phyloP scores from a whole-genome alignment of 106 monocot species.

The Apostasia shenzhenica region DNA sequence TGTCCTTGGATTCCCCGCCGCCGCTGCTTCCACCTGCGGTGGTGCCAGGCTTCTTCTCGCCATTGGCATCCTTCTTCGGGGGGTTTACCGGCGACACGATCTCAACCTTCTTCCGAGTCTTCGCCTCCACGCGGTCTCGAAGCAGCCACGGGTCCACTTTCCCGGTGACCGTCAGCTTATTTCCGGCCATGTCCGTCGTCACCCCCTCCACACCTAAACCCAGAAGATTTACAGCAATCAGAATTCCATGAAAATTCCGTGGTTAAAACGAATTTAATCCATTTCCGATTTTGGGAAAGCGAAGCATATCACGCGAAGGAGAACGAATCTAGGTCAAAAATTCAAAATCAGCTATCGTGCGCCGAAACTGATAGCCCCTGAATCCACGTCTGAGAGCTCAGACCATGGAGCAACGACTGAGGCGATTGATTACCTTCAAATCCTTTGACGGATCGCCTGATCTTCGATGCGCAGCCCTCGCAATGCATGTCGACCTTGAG shows the following conservation, averaged over 20 bases:
- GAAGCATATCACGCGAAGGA: neutral
- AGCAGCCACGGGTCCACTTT: slow-evolving; percentile 52
- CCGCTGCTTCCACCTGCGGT: neutral
- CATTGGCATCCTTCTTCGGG: slow-evolving; percentile 4
- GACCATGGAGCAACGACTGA: neutral
- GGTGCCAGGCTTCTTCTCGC: neutral
- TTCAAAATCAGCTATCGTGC: neutral
- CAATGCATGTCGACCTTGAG: slow-evolving; percentile 61
- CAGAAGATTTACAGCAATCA: neutral
- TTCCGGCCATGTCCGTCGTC: slow-evolving; percentile 20
- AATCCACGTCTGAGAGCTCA: neutral
- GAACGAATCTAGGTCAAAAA: too few relatives aligned
- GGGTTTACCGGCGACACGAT: slow-evolving; percentile 33
- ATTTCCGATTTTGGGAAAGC: neutral
- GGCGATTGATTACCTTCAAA: slow-evolving; percentile 28
- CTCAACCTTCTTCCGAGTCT: slow-evolving; percentile 42
- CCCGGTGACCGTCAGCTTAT: slow-evolving; percentile 48
- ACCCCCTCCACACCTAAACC: slow-evolving; percentile 29
- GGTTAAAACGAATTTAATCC: neutral
- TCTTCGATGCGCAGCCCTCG: slow-evolving; percentile 53
- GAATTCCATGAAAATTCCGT: too few relatives aligned
- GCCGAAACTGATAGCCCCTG: neutral
- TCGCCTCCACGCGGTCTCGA: slow-evolving; percentile 30
- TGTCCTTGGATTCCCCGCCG: neutral
- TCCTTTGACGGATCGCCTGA: slow-evolving; percentile 30